These are phyloP conservation scores for Ceratopteris richardii DNA, from an alignment of 75 land plant species.

Conservation along the genomic window DNA sequence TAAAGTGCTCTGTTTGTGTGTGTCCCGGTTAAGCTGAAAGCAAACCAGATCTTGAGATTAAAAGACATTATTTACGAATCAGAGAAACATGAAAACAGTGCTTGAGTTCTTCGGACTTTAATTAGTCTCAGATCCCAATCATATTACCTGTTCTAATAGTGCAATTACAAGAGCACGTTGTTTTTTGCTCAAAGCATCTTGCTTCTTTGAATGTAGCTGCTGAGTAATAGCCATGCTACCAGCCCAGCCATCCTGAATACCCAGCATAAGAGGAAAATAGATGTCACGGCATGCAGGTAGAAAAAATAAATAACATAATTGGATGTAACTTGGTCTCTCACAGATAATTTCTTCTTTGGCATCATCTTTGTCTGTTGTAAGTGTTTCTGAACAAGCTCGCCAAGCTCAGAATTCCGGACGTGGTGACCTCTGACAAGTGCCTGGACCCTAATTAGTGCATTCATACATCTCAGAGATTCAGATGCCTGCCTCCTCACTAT, in stretches of 20 bases:
- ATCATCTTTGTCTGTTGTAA: slow-evolving; percentile 12
- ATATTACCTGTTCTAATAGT: slow-evolving; percentile 22
- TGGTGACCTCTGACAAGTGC: slow-evolving; percentile 21
- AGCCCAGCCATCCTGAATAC: slow-evolving; percentile 17
- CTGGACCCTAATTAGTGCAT: slow-evolving; percentile 20
- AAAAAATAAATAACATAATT: too few relatives aligned
- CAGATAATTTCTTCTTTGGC: background rate
- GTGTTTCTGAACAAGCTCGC: slow-evolving; percentile 19
- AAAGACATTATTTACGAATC: too few relatives aligned
- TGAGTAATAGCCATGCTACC: slow-evolving; percentile 9
- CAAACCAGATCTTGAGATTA: too few relatives aligned
- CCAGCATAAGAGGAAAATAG: too few relatives aligned
- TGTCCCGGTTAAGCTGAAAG: too few relatives aligned
- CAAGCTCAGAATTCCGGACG: slow-evolving; percentile 19
- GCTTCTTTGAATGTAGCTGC: slow-evolving; percentile 24
- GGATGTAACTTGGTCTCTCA: too few relatives aligned
- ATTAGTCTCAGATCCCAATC: too few relatives aligned
- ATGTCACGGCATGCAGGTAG: too few relatives aligned
- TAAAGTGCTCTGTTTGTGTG: too few relatives aligned
- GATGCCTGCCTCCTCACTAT: slow-evolving; percentile 20
- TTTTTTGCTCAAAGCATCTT: slow-evolving; percentile 24
- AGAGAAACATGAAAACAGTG: too few relatives aligned
- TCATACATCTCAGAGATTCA: slow-evolving; percentile 14
- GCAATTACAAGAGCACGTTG: slow-evolving; percentile 29
- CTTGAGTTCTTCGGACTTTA: too few relatives aligned